These are phyloP conservation scores for Camillea tinctor DNA, from an alignment of 2,329 filamentous ascomycete genomes.

Conservation along the genomic window DNA sequence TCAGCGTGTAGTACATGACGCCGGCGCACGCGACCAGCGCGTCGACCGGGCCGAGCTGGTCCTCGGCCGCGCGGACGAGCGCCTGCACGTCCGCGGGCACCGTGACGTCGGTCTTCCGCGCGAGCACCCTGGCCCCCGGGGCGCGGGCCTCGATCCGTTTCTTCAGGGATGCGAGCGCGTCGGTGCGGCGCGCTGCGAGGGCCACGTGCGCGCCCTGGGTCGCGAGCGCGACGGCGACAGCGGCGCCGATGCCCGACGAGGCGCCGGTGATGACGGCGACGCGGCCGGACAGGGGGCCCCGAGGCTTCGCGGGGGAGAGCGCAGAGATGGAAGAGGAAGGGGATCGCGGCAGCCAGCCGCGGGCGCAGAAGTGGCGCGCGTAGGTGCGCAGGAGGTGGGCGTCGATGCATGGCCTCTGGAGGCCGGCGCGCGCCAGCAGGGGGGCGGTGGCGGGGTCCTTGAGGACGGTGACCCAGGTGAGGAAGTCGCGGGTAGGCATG, in stretches of 20 bases:
- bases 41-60: conserved; percentile 69
- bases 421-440: conserved; percentile 47
- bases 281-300: conserved; percentile 63
- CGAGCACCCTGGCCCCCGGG: conserved; percentile 57
- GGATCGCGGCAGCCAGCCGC: conserved; percentile 73
- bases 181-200: conserved; percentile 67
- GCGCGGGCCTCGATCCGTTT: conserved; percentile 46
- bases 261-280: conserved; percentile 78
- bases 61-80: conserved; percentile 57
- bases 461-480: conserved; percentile 70
- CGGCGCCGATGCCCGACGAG: conserved; percentile 76
- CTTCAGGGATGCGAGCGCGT: conserved; percentile 68
- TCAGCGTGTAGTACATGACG: conserved; percentile 89
- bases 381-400: conserved; percentile 72
- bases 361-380: conserved; percentile 74
- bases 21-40: conserved; percentile 79
- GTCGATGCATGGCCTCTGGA: conserved; percentile 69
- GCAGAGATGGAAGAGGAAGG: too few relatives aligned
- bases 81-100: conserved; percentile 63
- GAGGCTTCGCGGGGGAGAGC: too few relatives aligned
- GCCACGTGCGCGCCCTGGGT: conserved; percentile 70
- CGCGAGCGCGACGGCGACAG: conserved; percentile 67
- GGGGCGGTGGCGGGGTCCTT: conserved; percentile 68
- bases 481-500: conserved; percentile 73
- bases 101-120: conserved; percentile 72